A percentile compares a stretch with the other conserved stretches of the same genome.
Evolutionary conservation across 441 rosid genomes (phyloP).

Genomic region (Pelargonium myrrhifolium): DNA sequence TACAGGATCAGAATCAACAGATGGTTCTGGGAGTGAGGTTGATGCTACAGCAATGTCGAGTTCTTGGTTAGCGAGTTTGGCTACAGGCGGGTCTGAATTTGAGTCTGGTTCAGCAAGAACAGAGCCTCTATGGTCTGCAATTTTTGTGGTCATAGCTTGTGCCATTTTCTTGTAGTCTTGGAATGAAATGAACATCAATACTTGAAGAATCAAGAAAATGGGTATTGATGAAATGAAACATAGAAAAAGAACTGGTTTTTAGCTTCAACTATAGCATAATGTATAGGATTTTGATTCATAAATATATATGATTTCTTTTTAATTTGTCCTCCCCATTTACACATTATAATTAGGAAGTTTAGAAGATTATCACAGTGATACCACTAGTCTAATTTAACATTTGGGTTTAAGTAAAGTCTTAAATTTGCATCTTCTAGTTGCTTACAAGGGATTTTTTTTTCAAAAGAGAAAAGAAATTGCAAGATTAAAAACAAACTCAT

Average conservation of each 20-base stretch:
- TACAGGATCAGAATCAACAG: background rate
- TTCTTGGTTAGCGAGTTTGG: background rate
- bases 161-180: background rate
- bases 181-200: background rate
- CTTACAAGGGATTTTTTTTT: no score
- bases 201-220: no score
- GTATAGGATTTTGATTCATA: background rate
- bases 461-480: no score
- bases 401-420: no score
- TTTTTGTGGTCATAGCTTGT: background rate
- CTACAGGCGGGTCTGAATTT: background rate
- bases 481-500: no score
- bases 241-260: background rate
- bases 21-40: background rate
- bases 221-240: no score
- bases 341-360: no score
- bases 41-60: background rate
- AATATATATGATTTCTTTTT: background rate
- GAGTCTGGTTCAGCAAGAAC: background rate
- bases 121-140: background rate
- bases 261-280: background rate
- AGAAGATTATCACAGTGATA: no score
- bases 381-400: no score
- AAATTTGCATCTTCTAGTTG: no score
- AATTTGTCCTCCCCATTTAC: no score